phyloP scores from a whole-genome alignment of 768 basidiomycete genomes.

The Lactifluus pinguis region DNA sequence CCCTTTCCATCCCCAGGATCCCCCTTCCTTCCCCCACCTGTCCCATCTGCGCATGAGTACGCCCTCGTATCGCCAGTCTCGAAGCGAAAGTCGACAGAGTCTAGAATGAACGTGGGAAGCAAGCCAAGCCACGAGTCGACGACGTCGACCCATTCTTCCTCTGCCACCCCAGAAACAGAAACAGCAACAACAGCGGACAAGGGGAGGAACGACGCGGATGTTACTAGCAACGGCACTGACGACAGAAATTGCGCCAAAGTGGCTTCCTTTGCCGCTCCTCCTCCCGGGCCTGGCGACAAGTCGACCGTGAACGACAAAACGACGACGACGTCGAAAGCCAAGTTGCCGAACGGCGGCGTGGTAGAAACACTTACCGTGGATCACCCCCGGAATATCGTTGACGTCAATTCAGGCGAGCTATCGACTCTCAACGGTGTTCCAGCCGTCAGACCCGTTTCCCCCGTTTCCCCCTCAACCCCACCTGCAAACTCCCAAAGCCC shows the following conservation, averaged over 20 bases:
- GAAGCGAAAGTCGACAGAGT: constrained; percentile 14
- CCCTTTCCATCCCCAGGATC: constrained; percentile 59
- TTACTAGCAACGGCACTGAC: neutral
- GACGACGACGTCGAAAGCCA: neutral
- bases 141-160: neutral
- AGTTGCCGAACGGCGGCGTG: neutral
- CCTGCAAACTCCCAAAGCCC: constrained; percentile 4
- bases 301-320: neutral
- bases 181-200: neutral
- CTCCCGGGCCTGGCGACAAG: neutral
- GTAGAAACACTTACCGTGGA: neutral
- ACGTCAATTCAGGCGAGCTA: neutral
- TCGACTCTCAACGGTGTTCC: neutral
- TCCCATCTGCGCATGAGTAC: constrained; percentile 60
- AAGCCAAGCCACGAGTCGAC: constrained; percentile 6
- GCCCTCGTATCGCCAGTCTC: constrained; percentile 39
- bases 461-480: constrained; percentile 8
- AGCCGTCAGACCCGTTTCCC: neutral
- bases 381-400: neutral
- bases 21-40: constrained; percentile 59
- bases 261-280: neutral
- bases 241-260: neutral
- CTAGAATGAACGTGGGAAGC: constrained; percentile 16
- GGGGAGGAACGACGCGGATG: neutral
- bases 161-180: neutral